Conservation (phyloP, 2,329 filamentous ascomycete genomes). For the Thelonectria olida region DNA sequence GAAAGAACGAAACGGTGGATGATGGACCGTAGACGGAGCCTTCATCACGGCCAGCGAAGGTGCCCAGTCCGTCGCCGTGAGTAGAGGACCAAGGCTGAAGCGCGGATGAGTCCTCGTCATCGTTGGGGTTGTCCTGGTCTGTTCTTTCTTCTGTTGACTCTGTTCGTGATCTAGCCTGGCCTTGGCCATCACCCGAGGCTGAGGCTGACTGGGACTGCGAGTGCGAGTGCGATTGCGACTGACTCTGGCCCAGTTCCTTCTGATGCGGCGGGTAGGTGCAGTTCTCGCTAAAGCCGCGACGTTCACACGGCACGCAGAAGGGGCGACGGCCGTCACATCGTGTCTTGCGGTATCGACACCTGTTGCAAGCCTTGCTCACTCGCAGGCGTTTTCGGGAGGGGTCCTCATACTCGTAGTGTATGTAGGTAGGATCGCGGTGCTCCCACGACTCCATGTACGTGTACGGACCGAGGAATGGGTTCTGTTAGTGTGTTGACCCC, state of each 20-base stretch:
- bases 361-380: slow-evolving; percentile 8
- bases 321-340: slow-evolving; percentile 15
- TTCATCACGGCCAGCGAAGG: background rate
- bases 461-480: background rate
- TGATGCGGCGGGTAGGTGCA: background rate
- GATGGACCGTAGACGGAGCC: background rate
- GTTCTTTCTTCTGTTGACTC: background rate
- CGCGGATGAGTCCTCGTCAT: background rate
- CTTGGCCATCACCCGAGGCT: background rate
- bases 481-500: background rate
- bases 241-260: no score
- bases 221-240: background rate
- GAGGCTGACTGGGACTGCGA: background rate
- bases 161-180: background rate
- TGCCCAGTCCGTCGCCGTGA: slow-evolving; percentile 1
- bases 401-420: background rate
- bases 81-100: background rate
- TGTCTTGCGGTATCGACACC: slow-evolving; percentile 14
- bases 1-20: slow-evolving; percentile 2
- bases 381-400: background rate
- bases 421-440: background rate
- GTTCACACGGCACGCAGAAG: slow-evolving; percentile 6
- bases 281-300: background rate
- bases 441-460: background rate
- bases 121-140: background rate